phyloP scores from a whole-genome alignment of 345 rosid genomes.

The Aegle marmelos region DNA sequence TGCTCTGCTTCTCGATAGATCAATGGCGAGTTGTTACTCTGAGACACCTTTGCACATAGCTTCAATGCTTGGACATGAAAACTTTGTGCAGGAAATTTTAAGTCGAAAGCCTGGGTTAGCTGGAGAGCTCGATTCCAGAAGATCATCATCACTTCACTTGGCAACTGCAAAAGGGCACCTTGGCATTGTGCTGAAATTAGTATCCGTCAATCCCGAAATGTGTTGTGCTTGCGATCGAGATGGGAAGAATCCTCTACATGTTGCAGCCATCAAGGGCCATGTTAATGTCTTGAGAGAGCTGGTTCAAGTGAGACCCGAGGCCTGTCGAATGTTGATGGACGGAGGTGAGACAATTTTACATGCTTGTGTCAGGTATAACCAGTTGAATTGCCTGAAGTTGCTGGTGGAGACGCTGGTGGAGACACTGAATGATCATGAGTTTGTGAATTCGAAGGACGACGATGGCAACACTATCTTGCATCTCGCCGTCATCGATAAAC shows the following conservation, averaged over 20 bases:
- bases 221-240: slow-evolving; percentile 13
- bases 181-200: slow-evolving; percentile 11
- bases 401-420: slow-evolving; percentile 20
- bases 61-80: slow-evolving; percentile 10
- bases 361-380: slow-evolving; percentile 19
- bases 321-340: slow-evolving; percentile 2
- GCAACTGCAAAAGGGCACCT: slow-evolving; percentile 18
- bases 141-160: slow-evolving; percentile 11
- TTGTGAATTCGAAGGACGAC: slow-evolving; percentile 19
- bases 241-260: slow-evolving; percentile 27
- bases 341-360: slow-evolving; percentile 27
- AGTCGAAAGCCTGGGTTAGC: slow-evolving; percentile 10
- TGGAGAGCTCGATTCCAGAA: neutral
- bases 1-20: slow-evolving; percentile 10
- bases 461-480: slow-evolving; percentile 32
- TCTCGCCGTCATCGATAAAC: slow-evolving; percentile 15
- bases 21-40: neutral
- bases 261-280: slow-evolving; percentile 25
- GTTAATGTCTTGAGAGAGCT: slow-evolving; percentile 8
- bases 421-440: slow-evolving; percentile 4
- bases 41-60: slow-evolving; percentile 17
- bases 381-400: slow-evolving; percentile 18
- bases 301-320: slow-evolving; percentile 5
- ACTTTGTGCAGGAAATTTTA: slow-evolving; percentile 3
- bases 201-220: slow-evolving; percentile 7